Conservation (phyloP, 2,329 filamentous ascomycete genomes). For the Didymella arachidicola region DNA sequence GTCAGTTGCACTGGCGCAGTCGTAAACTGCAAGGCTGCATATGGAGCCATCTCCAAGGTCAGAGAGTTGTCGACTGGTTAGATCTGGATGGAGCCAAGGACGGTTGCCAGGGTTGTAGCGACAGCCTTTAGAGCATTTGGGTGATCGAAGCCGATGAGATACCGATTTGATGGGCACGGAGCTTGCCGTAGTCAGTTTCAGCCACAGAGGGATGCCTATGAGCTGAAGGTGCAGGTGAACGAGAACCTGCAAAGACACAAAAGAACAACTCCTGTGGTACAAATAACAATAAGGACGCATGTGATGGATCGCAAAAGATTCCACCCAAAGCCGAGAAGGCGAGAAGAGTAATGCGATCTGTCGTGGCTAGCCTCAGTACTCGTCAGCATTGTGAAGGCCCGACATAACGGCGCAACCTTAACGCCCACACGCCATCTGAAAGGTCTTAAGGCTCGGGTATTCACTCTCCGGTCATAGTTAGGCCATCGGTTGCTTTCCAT, state of each 20-base stretch:
- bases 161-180: constrained; percentile 1
- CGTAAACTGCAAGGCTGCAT: not conserved
- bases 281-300: not conserved
- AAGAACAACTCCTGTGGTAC: not conserved
- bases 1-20: not conserved
- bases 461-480: constrained; percentile 1
- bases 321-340: not conserved
- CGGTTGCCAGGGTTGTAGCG: not conserved
- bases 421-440: constrained; percentile 1
- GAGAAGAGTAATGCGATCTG: not conserved
- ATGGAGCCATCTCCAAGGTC: not conserved
- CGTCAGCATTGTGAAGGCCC: not conserved
- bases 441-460: not conserved
- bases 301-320: constrained; percentile 10
- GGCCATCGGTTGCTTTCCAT: not conserved
- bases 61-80: not conserved
- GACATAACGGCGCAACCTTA: constrained; percentile 9
- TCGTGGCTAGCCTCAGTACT: not conserved
- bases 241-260: not conserved
- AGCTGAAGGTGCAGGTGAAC: not conserved
- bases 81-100: not conserved
- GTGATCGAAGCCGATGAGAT: constrained; percentile 3
- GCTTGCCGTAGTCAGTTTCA: not conserved
- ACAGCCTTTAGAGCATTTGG: not conserved
- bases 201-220: not conserved